These are phyloP conservation scores for Sarcocystis neurona DNA, from an alignment of 169 alveolate species.

Conservation along the genomic window DNA sequence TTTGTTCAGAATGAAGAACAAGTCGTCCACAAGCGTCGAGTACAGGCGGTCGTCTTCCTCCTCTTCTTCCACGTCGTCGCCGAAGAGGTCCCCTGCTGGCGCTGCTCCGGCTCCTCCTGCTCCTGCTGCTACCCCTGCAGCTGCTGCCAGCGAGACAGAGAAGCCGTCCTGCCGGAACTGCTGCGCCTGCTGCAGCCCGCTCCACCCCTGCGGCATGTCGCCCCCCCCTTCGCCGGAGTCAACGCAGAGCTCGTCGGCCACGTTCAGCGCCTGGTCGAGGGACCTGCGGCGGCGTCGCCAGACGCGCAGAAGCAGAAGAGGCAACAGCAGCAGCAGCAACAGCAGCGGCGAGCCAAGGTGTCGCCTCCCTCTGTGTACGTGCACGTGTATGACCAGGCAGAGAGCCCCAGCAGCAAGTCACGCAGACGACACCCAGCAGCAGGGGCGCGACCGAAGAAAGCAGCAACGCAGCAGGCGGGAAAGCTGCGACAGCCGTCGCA, in stretches of 20 bases:
- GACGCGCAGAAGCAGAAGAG: neutral
- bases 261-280: slow-evolving; percentile 26
- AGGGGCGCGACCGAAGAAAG: too few relatives aligned
- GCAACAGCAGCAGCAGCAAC: neutral
- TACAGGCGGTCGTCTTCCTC: slow-evolving; percentile 2
- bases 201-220: neutral
- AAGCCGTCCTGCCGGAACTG: neutral
- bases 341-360: neutral
- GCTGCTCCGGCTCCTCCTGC: neutral
- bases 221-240: too few relatives aligned
- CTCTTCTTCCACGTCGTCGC: neutral
- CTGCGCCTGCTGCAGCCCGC: neutral
- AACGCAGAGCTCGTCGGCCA: slow-evolving; percentile 12
- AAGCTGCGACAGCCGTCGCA: too few relatives aligned
- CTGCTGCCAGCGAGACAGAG: neutral
- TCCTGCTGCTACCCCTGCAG: neutral
- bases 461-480: too few relatives aligned
- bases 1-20: slow-evolving; percentile 31
- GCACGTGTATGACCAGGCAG: too few relatives aligned
- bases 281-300: neutral
- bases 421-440: too few relatives aligned
- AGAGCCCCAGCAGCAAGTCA: too few relatives aligned
- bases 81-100: neutral
- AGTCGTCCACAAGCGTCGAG: slow-evolving; percentile 36
- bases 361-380: too few relatives aligned